Evolutionary conservation across 169 alveolate species (phyloP).

Genomic region (Cryptosporidium parvum): DNA sequence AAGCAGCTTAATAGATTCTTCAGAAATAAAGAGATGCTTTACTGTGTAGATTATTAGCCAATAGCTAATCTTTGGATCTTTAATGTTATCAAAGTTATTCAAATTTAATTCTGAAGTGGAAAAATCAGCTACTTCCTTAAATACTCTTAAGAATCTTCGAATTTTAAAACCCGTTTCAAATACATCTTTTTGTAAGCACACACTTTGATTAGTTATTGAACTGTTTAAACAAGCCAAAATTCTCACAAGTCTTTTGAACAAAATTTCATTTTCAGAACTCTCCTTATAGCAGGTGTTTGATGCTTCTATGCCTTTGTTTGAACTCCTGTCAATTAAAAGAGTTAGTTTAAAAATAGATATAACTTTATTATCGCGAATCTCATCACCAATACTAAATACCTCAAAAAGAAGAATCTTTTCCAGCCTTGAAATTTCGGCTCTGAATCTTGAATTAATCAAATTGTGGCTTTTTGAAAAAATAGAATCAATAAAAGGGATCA

Average conservation of each 20-base stretch:
- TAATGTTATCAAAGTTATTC: not conserved
- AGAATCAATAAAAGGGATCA: constrained; percentile 9
- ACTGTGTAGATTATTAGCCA: constrained; percentile 7
- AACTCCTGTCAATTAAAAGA: constrained; percentile 22
- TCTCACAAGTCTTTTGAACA: not conserved
- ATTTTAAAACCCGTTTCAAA: constrained; percentile 40
- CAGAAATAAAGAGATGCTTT: not conserved
- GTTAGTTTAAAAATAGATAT: constrained; percentile 8
- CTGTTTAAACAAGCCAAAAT: not conserved
- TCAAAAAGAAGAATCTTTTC: constrained; percentile 8
- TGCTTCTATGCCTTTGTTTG: not conserved
- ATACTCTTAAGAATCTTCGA: constrained; percentile 30
- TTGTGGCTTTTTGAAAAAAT: not conserved
- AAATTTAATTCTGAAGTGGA: not conserved
- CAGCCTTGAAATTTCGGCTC: not conserved
- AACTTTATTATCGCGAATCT: not conserved
- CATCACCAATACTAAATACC: not conserved
- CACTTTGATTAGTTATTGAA: not conserved
- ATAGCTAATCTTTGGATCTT: constrained; percentile 2
- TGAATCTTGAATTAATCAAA: not conserved
- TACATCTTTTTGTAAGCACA: not conserved
- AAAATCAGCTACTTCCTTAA: not conserved
- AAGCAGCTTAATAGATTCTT: not conserved
- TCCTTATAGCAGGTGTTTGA: not conserved
- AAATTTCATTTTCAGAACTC: not conserved